Base-by-base conservation (phyloP, 495 filamentous ascomycete species). In the Chaetomium tenue region DNA sequence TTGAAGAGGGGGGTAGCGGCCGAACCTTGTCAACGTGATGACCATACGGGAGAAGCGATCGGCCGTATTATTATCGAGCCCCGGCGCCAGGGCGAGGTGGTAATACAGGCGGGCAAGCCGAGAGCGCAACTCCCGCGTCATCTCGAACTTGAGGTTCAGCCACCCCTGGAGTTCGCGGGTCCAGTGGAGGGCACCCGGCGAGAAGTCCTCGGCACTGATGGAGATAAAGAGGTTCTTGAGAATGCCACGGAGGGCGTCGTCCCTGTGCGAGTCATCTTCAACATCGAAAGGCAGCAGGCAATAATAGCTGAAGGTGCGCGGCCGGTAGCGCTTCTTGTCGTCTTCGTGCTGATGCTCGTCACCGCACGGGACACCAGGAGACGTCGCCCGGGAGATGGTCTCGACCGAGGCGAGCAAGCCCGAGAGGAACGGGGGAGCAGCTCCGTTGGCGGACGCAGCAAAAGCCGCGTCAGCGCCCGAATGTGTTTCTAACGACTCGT, bases 31-130 rank as follows among this genome's bases (percentile, higher is more conserved):
- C 66, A 99, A 78, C 18, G 89, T 85, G 77, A 96, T 92, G 68
- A 97, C 94, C 92, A 97, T 97, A 83, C 89, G 94, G 13, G 92
- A 84, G 74, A 99, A 99, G 61, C 94, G 83, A 77, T 99, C 95
- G 16, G 92, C 82, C 25, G 91, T 88, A 66, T 79, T 80, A 53
- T 82, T 82, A 70, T 98, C 95, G 58, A 99, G 80, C 5, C 95
- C 94, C 0, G 93, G 93, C 37, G 94, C 92, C 52, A 99, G 83
- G 6, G 91, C 83, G 39, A 99, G 87, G 79, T 97, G 92, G 78
- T 95, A 99, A 76, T 97, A 99, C 22, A 99, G 80, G 71, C 86
- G 90, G 20, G 92, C 89, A 25, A 99, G 87, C 74, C 86, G 91
- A 62, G 92, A 85, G 56, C 94, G 83, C 51, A 93, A 87, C 64